phyloP scores from a whole-genome alignment of 768 basidiomycete genomes.

The Termitomyces sp. region DNA sequence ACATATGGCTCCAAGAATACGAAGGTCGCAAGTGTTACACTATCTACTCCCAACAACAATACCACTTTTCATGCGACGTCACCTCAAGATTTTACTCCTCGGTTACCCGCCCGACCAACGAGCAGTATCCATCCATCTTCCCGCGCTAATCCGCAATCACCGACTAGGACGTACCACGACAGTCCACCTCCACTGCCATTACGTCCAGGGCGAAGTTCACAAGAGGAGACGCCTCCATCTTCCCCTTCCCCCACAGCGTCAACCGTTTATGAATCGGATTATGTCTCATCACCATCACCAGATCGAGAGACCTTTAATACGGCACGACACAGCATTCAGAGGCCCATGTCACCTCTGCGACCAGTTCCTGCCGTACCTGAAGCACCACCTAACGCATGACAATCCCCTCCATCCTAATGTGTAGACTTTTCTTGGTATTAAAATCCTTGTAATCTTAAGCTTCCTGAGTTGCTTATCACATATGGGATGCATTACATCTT shows the following conservation, averaged over 20 bases:
- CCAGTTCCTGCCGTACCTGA: neutral
- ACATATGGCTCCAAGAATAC: conserved; percentile 74
- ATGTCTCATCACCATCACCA: conserved; percentile 6
- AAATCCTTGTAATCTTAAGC: neutral
- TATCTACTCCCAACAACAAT: conserved; percentile 14
- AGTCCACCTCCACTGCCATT: conserved; percentile 19
- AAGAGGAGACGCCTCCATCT: conserved; percentile 26
- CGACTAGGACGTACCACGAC: conserved; percentile 35
- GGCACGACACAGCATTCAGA: neutral
- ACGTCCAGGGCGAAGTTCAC: conserved; percentile 14
- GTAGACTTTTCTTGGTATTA: neutral
- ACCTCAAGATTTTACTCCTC: conserved; percentile 70
- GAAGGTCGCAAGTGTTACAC: conserved; percentile 51
- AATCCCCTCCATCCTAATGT: neutral
- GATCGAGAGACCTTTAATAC: neutral
- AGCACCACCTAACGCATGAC: neutral
- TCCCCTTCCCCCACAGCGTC: conserved; percentile 28
- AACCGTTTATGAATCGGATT: conserved; percentile 21
- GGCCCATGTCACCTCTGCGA: conserved; percentile 5
- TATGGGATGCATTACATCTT: neutral
- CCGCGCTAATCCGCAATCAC: conserved; percentile 48
- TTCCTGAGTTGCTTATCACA: neutral
- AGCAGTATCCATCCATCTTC: conserved; percentile 79
- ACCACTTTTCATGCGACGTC: conserved; percentile 16
- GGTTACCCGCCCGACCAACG: conserved; percentile 62